Percentiles rank a stretch among this genome's conserved stretches.
Conservation (phyloP, 495 filamentous ascomycete species). For the Apiosordaria backusii region DNA sequence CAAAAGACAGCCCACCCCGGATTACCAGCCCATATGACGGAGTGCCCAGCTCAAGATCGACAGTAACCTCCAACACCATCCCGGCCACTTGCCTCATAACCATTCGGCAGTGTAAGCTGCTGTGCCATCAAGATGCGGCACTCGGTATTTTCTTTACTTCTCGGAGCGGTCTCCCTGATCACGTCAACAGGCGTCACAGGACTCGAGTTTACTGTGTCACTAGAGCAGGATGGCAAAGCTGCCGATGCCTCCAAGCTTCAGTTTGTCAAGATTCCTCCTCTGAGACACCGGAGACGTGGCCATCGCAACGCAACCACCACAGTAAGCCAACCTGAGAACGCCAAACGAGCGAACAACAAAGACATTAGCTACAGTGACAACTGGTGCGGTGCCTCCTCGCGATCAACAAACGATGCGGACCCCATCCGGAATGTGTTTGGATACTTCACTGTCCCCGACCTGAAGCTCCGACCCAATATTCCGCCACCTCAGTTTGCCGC, state of each 20-base stretch:
- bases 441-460: constrained; percentile 26
- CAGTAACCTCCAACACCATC: not conserved
- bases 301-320: not conserved
- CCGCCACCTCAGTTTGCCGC: constrained; percentile 29
- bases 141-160: constrained; percentile 11
- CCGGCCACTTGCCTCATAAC: not conserved
- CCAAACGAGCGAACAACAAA: constrained; percentile 13
- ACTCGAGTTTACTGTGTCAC: constrained; percentile 24
- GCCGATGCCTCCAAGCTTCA: constrained; percentile 16
- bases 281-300: constrained; percentile 17
- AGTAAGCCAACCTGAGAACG: not conserved
- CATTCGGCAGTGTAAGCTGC: not conserved
- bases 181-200: constrained; percentile 18
- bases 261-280: constrained; percentile 20
- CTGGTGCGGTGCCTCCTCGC: constrained; percentile 35
- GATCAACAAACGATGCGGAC: constrained; percentile 15
- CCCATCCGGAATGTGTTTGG: constrained; percentile 23
- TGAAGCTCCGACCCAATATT: constrained; percentile 22
- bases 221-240: constrained; percentile 14
- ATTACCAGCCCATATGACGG: not conserved
- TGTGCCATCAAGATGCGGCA: constrained; percentile 20
- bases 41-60: not conserved
- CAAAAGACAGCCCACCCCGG: not conserved
- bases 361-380: constrained; percentile 28
- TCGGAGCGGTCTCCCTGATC: constrained; percentile 10